Evolutionary conservation across 306 rosid genomes (phyloP).

Genomic region (Crotalaria pallida): DNA sequence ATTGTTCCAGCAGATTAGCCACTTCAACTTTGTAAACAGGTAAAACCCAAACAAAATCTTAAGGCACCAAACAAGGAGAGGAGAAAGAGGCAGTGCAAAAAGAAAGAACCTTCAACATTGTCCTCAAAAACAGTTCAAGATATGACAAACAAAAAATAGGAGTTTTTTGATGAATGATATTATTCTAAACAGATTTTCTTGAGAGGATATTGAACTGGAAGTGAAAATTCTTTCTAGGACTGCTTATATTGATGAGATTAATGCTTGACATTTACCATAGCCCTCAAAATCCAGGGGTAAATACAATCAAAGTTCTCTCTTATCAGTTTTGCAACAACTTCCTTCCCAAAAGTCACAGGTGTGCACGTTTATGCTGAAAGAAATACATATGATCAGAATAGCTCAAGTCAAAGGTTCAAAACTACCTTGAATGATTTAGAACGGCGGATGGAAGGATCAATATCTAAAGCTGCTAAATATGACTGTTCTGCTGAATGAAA

Average conservation of each 20-base stretch:
- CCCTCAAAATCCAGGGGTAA: constrained; percentile 6
- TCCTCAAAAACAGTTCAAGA: not conserved
- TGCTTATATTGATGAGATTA: not conserved
- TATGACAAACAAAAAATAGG: not conserved
- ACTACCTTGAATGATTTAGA: constrained; percentile 79
- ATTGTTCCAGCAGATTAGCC: not conserved
- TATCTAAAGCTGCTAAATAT: constrained; percentile 51
- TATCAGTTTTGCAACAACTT: constrained; percentile 4
- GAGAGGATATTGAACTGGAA: not conserved
- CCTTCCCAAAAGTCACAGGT: constrained; percentile 6
- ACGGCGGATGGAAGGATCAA: constrained; percentile 71
- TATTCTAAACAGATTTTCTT: not conserved
- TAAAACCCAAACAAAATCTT: not conserved
- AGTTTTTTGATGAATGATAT: not conserved
- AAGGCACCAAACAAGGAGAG: not conserved
- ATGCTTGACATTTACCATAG: not conserved
- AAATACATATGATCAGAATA: constrained; percentile 13
- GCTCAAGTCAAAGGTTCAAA: not conserved
- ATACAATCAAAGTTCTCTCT: not conserved
- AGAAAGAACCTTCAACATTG: not conserved
- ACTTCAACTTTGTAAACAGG: not conserved
- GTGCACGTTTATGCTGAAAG: constrained; percentile 2
- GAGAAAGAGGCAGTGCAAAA: not conserved
- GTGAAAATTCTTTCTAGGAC: not conserved
- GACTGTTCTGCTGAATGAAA: constrained; percentile 65